phyloP scores from a whole-genome alignment of 1,139 yeast species.

The Ogataea hybrid region DNA sequence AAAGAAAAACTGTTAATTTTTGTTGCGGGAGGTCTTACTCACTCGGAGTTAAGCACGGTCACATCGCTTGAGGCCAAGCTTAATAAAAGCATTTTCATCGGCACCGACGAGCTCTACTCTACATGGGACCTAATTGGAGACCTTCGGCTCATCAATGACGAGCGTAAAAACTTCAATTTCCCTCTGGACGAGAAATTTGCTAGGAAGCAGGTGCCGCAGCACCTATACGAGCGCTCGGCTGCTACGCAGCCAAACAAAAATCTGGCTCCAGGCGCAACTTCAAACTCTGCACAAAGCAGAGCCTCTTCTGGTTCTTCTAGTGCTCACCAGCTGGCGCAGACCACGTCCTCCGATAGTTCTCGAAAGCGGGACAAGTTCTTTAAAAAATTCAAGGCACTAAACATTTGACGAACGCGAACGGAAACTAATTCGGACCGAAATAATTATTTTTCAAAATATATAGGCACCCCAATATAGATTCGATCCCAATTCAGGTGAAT shows the following conservation, averaged over 20 bases:
- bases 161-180: constrained; percentile 23
- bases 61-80: constrained; percentile 64
- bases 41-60: constrained; percentile 74
- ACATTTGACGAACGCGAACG: constrained; percentile 11
- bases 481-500: not conserved
- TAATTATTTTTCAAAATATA: not conserved
- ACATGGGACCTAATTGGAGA: constrained; percentile 55
- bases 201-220: constrained; percentile 22
- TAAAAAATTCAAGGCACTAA: constrained; percentile 22
- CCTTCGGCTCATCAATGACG: constrained; percentile 33
- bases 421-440: not conserved
- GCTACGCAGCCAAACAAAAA: not conserved
- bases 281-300: constrained; percentile 7
- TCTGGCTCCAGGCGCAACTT: not conserved
- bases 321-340: constrained; percentile 1
- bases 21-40: constrained; percentile 88
- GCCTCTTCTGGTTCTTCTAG: constrained; percentile 6
- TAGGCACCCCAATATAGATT: not conserved
- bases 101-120: constrained; percentile 74
- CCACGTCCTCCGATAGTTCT: constrained; percentile 7
- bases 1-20: constrained; percentile 56
- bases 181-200: constrained; percentile 22
- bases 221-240: constrained; percentile 24
- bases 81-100: constrained; percentile 76
- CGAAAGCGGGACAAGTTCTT: constrained; percentile 22